Conservation (phyloP, 2,329 filamentous ascomycete genomes). For the Penicillium aurantiogriseum region DNA sequence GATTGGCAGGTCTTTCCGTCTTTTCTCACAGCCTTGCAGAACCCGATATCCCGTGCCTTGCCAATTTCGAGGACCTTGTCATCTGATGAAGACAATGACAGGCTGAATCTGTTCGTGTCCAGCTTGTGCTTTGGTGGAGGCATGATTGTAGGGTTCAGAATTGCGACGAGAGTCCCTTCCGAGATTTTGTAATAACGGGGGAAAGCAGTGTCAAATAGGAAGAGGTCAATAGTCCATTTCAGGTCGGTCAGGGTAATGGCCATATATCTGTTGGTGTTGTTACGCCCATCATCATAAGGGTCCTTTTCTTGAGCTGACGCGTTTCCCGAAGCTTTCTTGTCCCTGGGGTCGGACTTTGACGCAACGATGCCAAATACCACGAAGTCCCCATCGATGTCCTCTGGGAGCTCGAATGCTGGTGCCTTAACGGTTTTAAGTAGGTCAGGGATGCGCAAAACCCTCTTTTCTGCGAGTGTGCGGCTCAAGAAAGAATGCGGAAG, state of each 20-base stretch:
- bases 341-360: conserved; percentile 78
- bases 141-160: conserved; percentile 89
- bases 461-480: conserved; percentile 75
- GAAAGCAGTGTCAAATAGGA: conserved; percentile 87
- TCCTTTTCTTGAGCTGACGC: conserved; percentile 43
- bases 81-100: conserved; percentile 79
- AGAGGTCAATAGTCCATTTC: conserved; percentile 86
- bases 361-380: conserved; percentile 87
- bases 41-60: conserved; percentile 77
- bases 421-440: conserved; percentile 77
- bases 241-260: conserved; percentile 83
- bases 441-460: conserved; percentile 73
- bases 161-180: conserved; percentile 84
- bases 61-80: conserved; percentile 92
- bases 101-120: conserved; percentile 79
- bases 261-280: conserved; percentile 79
- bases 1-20: conserved; percentile 76
- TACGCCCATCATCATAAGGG: conserved; percentile 54
- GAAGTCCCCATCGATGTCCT: conserved; percentile 82
- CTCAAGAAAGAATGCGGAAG: conserved; percentile 78
- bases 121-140: conserved; percentile 73
- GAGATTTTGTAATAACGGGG: conserved; percentile 92
- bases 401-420: conserved; percentile 72
- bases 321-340: conserved; percentile 51
- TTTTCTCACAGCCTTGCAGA: conserved; percentile 79